Percentiles rank a stretch among this genome's conserved stretches.
Evolutionary conservation across 257 asterid species (phyloP).

Genomic region (Plantago ovata): DNA sequence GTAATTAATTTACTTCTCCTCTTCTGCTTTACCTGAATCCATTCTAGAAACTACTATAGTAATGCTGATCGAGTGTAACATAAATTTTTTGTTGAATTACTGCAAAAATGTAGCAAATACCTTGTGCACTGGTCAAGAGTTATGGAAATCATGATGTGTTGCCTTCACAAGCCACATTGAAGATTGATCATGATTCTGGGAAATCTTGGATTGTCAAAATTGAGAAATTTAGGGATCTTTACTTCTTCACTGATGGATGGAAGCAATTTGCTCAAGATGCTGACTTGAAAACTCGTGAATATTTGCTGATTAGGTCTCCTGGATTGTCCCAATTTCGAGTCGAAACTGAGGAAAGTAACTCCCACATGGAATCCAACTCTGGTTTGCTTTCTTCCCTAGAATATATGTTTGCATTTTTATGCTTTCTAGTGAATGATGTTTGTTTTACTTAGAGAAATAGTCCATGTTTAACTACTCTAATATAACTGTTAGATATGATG

Average conservation of each 20-base stretch:
- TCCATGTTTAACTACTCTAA: too few species aligned
- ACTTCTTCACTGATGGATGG: slow-evolving; percentile 9
- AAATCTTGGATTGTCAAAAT: background rate
- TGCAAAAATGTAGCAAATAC: slow-evolving; percentile 1
- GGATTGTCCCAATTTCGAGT: background rate
- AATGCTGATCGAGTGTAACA: too few species aligned
- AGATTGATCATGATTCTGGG: background rate
- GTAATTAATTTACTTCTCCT: background rate
- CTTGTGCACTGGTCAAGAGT: slow-evolving; percentile 2
- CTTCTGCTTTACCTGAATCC: background rate
- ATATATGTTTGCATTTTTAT: background rate
- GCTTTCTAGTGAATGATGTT: too few species aligned
- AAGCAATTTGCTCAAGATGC: background rate
- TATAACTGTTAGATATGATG: too few species aligned
- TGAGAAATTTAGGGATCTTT: slow-evolving; percentile 1
- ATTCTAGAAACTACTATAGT: too few species aligned
- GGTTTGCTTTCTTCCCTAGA: background rate
- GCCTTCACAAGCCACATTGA: background rate
- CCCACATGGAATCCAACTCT: background rate
- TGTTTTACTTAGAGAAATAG: too few species aligned
- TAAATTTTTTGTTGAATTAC: background rate
- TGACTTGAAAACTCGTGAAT: background rate
- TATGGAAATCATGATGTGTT: background rate
- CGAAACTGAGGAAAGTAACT: background rate
- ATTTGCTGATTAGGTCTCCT: background rate